Evolutionary conservation across 257 asterid genomes (phyloP), one percentile per base, ranked within the genome.

Genomic region (Salvia rosmarinus): DNA sequence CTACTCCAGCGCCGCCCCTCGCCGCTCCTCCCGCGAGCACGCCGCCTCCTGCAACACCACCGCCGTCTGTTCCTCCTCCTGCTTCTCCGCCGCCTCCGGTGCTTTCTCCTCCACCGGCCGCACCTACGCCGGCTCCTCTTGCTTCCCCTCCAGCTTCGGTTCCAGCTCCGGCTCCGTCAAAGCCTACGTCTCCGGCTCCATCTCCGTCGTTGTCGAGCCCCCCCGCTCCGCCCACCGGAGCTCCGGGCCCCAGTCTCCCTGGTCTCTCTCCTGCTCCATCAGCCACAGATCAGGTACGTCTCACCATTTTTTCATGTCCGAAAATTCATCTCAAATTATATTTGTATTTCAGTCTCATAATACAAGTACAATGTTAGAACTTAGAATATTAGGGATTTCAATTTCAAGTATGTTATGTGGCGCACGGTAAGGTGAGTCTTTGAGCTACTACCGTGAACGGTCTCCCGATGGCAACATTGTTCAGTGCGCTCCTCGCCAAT

Each of bases 201-300:
- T 80, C 95, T 3, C 95, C 98, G 21, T 17, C 67, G 32, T 13
- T 77, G 4, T 50, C 21, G 73, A 89, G 95, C 75, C 96, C 96
- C 66, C 91, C 97, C 0, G 68, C 90, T 42, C 89, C 94, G 44
- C 87, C 92, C 0, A 77, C 81, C 9, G 89, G 82, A 60, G 82
- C 97, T 63, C 96, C 96, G 3, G 81, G 73, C 0, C 95, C 95
- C 0, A 86, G 86, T 4, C 68, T 76, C 3, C 72, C 55, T 0
- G 83, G 67, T 17, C 73, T 79, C 9, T 79, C 92, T 39, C 96
- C 93, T 66, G 85, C 95, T 71, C 91, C 98, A 14, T 35, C 84
- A 4, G 83, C 90, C 61, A 75, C 82, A 7, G 93, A 91, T 82
- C 93, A 84, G 91, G 98, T 90, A 62, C 49, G 30, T 12, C 0